These are phyloP conservation scores for Arthroderma sp. DNA, from an alignment of 2,329 filamentous ascomycete species.

Conservation along the genomic window DNA sequence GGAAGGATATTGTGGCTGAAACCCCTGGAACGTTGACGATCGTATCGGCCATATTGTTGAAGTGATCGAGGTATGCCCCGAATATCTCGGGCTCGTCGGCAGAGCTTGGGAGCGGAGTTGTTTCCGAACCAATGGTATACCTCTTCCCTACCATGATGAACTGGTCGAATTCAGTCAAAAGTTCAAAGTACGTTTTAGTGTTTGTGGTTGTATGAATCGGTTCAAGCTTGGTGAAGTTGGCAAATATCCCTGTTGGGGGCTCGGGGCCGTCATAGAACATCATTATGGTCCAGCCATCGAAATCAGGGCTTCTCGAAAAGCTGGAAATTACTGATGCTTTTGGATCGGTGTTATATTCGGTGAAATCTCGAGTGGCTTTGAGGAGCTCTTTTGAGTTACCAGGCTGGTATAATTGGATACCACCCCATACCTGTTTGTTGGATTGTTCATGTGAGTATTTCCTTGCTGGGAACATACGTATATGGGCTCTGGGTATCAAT, in stretches of 20 bases:
- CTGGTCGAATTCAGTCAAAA: constrained; percentile 35
- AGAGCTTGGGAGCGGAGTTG: constrained; percentile 23
- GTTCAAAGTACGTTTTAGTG: constrained; percentile 35
- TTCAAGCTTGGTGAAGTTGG: constrained; percentile 40
- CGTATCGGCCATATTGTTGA: constrained; percentile 17
- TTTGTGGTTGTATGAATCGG: constrained; percentile 34
- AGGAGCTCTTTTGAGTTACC: constrained; percentile 24
- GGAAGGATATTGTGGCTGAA: constrained; percentile 24
- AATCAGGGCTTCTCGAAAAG: constrained; percentile 18
- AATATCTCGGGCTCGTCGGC: constrained; percentile 19
- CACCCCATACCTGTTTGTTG: constrained; percentile 31
- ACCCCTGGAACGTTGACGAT: constrained; percentile 18
- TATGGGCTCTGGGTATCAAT: not conserved
- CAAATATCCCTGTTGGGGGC: constrained; percentile 41
- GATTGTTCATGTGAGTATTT: constrained; percentile 5
- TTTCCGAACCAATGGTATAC: constrained; percentile 29
- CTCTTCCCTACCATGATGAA: constrained; percentile 25
- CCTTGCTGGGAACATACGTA: constrained; percentile 2
- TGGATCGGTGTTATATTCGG: constrained; percentile 40
- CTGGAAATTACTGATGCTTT: constrained; percentile 50
- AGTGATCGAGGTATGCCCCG: constrained; percentile 22
- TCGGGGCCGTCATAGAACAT: constrained; percentile 48
- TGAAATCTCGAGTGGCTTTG: constrained; percentile 22
- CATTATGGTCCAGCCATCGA: constrained; percentile 48
- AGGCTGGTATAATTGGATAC: constrained; percentile 30